Percentiles rank a stretch among this genome's conserved stretches.
phyloP scores from a whole-genome alignment of 2,329 filamentous ascomycete genomes.

The Zasmidium citrigriseum region DNA sequence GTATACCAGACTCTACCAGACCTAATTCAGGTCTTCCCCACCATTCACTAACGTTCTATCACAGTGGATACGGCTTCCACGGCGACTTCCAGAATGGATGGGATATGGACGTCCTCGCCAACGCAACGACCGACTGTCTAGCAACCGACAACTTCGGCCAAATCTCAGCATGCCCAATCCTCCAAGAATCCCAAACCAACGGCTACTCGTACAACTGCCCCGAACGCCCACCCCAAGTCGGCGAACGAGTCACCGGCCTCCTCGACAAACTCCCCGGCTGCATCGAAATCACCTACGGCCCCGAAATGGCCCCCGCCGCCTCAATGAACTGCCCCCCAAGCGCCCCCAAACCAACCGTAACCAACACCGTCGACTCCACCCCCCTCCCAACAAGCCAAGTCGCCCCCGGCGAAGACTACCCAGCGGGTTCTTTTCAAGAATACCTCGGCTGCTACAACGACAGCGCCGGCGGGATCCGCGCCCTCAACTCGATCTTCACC shows the following conservation, averaged over 20 bases:
- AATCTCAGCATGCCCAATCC: conserved; percentile 37
- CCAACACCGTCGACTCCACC: conserved; percentile 31
- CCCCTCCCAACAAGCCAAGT: conserved; percentile 32
- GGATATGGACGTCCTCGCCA: conserved; percentile 42
- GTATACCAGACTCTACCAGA: too few relatives aligned
- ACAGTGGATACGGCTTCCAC: conserved; percentile 57
- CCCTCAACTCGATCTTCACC: conserved; percentile 27
- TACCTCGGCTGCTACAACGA: conserved; percentile 42
- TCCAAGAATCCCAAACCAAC: conserved; percentile 32
- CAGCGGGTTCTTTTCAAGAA: conserved; percentile 23
- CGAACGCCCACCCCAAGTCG: conserved; percentile 30
- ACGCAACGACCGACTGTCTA: conserved; percentile 40
- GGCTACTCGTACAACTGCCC: conserved; percentile 34
- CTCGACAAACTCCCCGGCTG: conserved; percentile 37
- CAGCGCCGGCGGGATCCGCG: conserved; percentile 24
- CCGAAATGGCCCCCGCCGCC: conserved; percentile 29
- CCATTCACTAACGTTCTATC: too few relatives aligned
- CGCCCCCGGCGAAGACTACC: conserved; percentile 24
- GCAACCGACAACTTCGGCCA: conserved; percentile 38
- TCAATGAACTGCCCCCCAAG: conserved; percentile 33
- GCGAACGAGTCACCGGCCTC: conserved; percentile 31
- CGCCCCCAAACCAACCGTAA: conserved; percentile 25
- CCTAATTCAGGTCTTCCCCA: too few relatives aligned
- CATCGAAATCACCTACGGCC: conserved; percentile 34
- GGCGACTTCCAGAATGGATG: conserved; percentile 57